phyloP scores from a whole-genome alignment of 2,329 filamentous ascomycete genomes.

The Bretziella fagacearum region DNA sequence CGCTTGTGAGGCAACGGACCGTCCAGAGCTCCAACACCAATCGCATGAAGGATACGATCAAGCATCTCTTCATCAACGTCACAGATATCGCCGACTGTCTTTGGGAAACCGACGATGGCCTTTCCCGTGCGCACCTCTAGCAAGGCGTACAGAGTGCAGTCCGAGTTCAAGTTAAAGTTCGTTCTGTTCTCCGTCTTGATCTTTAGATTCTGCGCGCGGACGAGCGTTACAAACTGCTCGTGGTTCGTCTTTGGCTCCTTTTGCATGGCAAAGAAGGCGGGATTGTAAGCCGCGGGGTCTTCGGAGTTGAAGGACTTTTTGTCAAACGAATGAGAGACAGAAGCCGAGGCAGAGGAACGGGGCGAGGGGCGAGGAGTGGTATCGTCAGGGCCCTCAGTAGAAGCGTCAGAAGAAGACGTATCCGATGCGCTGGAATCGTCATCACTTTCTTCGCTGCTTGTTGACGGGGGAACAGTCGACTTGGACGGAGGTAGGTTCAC shows the following conservation, averaged over 20 bases:
- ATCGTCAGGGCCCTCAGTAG: too few relatives aligned
- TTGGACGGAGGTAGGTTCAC: background rate
- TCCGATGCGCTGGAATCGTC: too few relatives aligned
- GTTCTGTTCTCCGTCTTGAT: conserved; percentile 11
- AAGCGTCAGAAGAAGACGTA: too few relatives aligned
- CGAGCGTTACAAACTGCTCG: background rate
- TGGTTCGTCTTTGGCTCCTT: background rate
- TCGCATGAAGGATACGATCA: background rate
- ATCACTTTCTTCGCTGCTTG: too few relatives aligned
- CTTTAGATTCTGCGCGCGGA: background rate
- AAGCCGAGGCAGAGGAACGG: too few relatives aligned
- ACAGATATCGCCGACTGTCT: background rate
- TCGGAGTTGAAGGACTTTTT: background rate
- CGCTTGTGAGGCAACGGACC: background rate
- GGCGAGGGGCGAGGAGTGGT: background rate
- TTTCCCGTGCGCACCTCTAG: conserved; percentile 3
- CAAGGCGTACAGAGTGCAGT: conserved; percentile 6
- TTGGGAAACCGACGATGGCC: background rate
- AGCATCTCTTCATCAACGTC: background rate
- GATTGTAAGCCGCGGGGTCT: background rate
- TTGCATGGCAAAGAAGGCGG: background rate
- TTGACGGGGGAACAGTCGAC: too few relatives aligned
- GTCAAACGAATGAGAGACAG: too few relatives aligned
- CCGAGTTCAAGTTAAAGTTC: conserved; percentile 4
- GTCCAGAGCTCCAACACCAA: background rate